phyloP scores from a whole-genome alignment of 106 monocot species.

The Xerophyta viscosa region DNA sequence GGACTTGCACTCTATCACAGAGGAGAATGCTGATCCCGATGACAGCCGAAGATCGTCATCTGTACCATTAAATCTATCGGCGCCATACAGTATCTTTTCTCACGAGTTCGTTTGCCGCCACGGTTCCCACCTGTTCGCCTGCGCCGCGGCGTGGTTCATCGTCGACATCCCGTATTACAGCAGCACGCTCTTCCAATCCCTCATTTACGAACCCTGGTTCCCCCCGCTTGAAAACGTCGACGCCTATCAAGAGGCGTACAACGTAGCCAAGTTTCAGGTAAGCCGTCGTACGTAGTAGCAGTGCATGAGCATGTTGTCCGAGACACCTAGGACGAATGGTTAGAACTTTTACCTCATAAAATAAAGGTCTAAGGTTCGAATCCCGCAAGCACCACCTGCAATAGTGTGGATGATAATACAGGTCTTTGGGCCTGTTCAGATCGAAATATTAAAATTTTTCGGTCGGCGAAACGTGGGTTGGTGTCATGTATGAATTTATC shows the following conservation, averaged over 20 bases:
- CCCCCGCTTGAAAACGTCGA: background rate
- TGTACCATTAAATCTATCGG: background rate
- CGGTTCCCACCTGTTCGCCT: slow-evolving; percentile 27
- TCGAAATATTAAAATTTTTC: too few relatives aligned
- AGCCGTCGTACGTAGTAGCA: too few relatives aligned
- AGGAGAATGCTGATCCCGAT: background rate
- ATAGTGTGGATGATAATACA: too few relatives aligned
- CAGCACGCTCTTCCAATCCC: slow-evolving; percentile 45
- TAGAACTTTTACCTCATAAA: too few relatives aligned
- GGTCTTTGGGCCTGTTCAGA: too few relatives aligned
- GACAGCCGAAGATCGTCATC: background rate
- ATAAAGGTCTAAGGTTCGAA: too few relatives aligned
- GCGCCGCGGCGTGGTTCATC: slow-evolving; percentile 20
- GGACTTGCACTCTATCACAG: slow-evolving; percentile 1
- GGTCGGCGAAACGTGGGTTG: too few relatives aligned
- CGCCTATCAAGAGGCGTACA: slow-evolving; percentile 31
- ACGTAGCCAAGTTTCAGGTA: slow-evolving; percentile 51
- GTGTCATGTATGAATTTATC: too few relatives aligned
- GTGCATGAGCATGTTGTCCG: too few relatives aligned
- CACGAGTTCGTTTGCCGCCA: slow-evolving; percentile 15
- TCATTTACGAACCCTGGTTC: slow-evolving; percentile 28
- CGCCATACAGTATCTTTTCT: slow-evolving; percentile 17
- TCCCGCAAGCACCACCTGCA: too few relatives aligned
- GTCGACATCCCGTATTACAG: slow-evolving; percentile 57
- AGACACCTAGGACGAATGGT: too few relatives aligned